Conservation (phyloP, 1,139 yeast genomes). For the Chernovozyma sophiae-reginae region DNA sequence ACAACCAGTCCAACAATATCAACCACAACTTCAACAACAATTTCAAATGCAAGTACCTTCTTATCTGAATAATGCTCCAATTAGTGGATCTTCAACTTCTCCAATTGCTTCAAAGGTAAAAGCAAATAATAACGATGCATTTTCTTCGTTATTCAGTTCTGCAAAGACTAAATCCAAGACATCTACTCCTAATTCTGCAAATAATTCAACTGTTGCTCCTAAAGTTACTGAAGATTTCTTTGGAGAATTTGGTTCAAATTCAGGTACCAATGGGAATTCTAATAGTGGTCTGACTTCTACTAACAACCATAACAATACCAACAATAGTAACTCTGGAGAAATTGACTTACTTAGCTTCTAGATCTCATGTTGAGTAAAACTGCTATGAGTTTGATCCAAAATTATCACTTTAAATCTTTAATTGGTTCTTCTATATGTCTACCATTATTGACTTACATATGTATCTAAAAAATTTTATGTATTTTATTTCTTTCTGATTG, state of each 20-base stretch:
- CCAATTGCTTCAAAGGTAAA: conserved; percentile 4
- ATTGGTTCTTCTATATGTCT: neutral
- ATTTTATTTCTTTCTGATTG: neutral
- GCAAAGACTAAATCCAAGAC: conserved; percentile 50
- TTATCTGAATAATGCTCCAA: neutral
- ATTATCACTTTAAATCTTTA: neutral
- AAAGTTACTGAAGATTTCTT: conserved; percentile 16
- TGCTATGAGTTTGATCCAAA: too few species aligned
- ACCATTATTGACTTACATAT: neutral
- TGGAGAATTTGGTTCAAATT: conserved; percentile 15
- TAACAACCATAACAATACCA: conserved; percentile 8
- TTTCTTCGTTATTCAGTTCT: conserved; percentile 72
- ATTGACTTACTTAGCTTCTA: conserved; percentile 33
- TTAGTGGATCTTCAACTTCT: neutral
- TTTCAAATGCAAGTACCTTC: conserved; percentile 10
- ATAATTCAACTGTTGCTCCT: conserved; percentile 7
- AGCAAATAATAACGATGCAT: conserved; percentile 56
- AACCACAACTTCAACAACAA: conserved; percentile 12
- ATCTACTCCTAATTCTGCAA: conserved; percentile 8
- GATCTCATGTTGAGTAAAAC: too few species aligned
- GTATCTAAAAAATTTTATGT: neutral
- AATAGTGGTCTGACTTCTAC: conserved; percentile 1
- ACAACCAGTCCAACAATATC: conserved; percentile 20
- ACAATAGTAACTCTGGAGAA: conserved; percentile 19
- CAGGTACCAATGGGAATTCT: conserved; percentile 3